A percentile compares a stretch with the other conserved stretches of the same genome.
Evolutionary conservation across 176 grass and related monocot genomes (phyloP).

Genomic region (Elaeis guineensis): DNA sequence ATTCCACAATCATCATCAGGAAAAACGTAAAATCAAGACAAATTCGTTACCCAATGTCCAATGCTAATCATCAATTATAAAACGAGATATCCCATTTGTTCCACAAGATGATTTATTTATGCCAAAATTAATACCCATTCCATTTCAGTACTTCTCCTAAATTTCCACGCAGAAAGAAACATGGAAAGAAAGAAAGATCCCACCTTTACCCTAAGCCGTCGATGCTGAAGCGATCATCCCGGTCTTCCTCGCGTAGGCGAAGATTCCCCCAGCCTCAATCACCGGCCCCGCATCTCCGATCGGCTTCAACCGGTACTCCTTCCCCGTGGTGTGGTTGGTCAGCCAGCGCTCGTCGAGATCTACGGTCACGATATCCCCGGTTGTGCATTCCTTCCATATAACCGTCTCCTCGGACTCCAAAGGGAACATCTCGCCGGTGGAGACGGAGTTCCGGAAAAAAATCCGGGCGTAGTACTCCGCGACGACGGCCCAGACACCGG

Average conservation of each 20-base stretch:
- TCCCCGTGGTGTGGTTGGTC: conserved; percentile 81
- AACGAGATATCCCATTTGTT: no score
- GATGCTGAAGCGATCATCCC: neutral
- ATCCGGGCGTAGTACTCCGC: conserved; percentile 72
- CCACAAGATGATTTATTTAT: no score
- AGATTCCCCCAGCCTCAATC: conserved; percentile 1
- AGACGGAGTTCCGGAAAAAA: conserved; percentile 87
- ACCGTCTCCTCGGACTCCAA: conserved; percentile 50
- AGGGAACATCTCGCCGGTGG: conserved; percentile 88
- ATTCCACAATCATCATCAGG: no score
- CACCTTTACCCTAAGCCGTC: neutral
- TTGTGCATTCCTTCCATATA: conserved; percentile 57
- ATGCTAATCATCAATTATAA: no score
- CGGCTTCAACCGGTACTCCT: conserved; percentile 80
- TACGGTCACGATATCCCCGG: conserved; percentile 73
- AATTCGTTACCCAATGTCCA: no score
- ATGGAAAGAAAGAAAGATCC: neutral
- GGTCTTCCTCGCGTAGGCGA: neutral
- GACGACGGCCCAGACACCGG: conserved; percentile 48
- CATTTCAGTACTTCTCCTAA: no score
- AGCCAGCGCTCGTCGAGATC: conserved; percentile 54
- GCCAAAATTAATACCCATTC: no score
- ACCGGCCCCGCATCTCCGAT: conserved; percentile 63
- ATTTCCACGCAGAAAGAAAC: no score
- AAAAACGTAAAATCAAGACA: no score